Evolutionary conservation across 1,284 basidiomycete genomes (phyloP).

Genomic region (Ustanciosporium gigantosporum): DNA sequence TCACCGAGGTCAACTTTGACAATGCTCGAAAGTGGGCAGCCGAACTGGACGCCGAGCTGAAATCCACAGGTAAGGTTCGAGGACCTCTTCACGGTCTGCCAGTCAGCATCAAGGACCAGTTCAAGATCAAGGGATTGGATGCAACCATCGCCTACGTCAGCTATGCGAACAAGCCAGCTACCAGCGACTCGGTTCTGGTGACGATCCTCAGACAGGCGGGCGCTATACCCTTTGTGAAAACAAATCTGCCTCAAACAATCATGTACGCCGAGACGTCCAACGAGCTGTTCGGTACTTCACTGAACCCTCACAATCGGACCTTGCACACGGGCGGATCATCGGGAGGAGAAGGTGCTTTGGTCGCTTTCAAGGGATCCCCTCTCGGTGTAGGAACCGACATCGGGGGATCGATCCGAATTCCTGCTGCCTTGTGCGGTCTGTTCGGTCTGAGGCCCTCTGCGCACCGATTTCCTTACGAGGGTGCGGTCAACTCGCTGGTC

Average conservation of each 20-base stretch:
- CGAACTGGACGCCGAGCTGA: conserved; percentile 66
- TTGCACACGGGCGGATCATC: conserved; percentile 67
- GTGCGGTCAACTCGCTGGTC: conserved; percentile 63
- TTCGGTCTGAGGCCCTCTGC: conserved; percentile 75
- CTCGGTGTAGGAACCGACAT: conserved; percentile 74
- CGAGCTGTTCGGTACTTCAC: conserved; percentile 71
- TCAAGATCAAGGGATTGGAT: conserved; percentile 68
- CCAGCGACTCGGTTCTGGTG: conserved; percentile 24
- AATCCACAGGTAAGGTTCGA: conserved; percentile 64
- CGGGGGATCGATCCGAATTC: conserved; percentile 72
- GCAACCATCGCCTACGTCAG: conserved; percentile 70
- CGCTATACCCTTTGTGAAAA: conserved; percentile 72
- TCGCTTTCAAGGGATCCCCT: conserved; percentile 65
- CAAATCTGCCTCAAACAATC: conserved; percentile 63
- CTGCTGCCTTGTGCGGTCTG: conserved; percentile 70
- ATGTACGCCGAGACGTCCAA: conserved; percentile 61
- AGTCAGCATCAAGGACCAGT: conserved; percentile 71
- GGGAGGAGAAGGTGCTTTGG: conserved; percentile 71
- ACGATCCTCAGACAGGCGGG: conserved; percentile 66
- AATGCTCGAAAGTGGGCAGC: conserved; percentile 68
- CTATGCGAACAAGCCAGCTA: conserved; percentile 59
- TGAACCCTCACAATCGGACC: conserved; percentile 68
- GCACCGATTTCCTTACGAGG: conserved; percentile 72
- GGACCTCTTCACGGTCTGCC: conserved; percentile 71
- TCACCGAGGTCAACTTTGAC: conserved; percentile 71